These are phyloP conservation scores for Candida corydali DNA, from an alignment of 805 yeast species.

Conservation along the genomic window DNA sequence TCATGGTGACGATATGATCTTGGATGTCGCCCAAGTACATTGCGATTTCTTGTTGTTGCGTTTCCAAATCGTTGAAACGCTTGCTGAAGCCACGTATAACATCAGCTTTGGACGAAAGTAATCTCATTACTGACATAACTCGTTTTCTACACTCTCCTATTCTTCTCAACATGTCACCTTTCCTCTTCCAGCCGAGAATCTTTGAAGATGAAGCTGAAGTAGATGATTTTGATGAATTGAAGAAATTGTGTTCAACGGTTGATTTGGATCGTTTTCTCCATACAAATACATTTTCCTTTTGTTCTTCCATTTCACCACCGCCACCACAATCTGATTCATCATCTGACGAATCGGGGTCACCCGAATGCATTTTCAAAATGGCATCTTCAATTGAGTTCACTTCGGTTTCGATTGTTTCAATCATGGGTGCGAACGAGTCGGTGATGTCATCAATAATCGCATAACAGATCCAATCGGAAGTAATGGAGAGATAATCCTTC, in stretches of 20 bases:
- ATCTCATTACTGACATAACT: constrained; percentile 83
- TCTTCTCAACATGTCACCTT: constrained; percentile 91
- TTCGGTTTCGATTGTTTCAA: constrained; percentile 89
- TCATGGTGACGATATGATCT: constrained; percentile 97
- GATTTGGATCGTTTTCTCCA: constrained; percentile 34
- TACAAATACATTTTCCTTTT: constrained; percentile 25
- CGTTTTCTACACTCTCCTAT: constrained; percentile 94
- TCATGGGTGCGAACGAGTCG: constrained; percentile 96
- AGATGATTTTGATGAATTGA: constrained; percentile 7
- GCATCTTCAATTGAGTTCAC: constrained; percentile 94
- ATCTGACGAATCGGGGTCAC: constrained; percentile 42
- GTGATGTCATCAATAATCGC: constrained; percentile 96
- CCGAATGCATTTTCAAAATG: constrained; percentile 81
- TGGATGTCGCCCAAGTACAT: constrained; percentile 96
- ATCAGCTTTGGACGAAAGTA: constrained; percentile 91
- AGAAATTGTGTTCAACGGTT: constrained; percentile 25
- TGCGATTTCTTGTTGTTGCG: constrained; percentile 80
- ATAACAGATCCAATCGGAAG: constrained; percentile 96
- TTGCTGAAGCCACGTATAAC: constrained; percentile 96
- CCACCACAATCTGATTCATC: constrained; percentile 24
- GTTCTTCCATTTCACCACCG: constrained; percentile 19
- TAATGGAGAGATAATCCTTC: constrained; percentile 82
- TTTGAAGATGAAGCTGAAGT: constrained; percentile 47
- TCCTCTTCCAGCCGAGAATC: constrained; percentile 67
- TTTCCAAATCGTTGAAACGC: constrained; percentile 68